Conservation (phyloP, 1,139 yeast species). For the Yamadazyma diospyri region DNA sequence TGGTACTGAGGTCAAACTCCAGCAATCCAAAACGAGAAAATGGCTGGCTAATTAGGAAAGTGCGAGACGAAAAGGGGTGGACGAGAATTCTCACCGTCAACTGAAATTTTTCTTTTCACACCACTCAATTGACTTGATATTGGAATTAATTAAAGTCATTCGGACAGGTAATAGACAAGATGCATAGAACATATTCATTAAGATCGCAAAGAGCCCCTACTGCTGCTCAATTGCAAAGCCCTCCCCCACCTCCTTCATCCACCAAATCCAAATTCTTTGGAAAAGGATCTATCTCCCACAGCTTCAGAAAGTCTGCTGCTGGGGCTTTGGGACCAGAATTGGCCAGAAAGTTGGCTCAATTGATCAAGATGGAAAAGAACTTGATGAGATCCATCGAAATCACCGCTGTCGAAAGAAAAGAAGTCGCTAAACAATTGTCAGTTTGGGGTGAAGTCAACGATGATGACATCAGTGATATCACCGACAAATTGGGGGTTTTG, state of each 20-base stretch:
- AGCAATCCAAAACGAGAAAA: no score
- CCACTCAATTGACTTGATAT: background rate
- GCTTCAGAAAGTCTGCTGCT: slow-evolving; percentile 68
- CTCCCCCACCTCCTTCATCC: slow-evolving; percentile 76
- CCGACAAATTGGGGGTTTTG: slow-evolving; percentile 82
- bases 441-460: slow-evolving; percentile 85
- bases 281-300: slow-evolving; percentile 61
- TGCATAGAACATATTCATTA: slow-evolving; percentile 84
- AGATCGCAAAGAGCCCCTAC: slow-evolving; percentile 80
- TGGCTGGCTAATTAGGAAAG: background rate
- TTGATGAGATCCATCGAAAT: slow-evolving; percentile 77
- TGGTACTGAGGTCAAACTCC: no score
- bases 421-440: slow-evolving; percentile 79
- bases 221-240: slow-evolving; percentile 75
- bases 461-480: slow-evolving; percentile 80
- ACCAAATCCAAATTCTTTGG: slow-evolving; percentile 72
- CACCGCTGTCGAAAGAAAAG: slow-evolving; percentile 75
- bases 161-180: no score
- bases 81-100: slow-evolving; percentile 1
- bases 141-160: no score
- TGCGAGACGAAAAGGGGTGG: slow-evolving; percentile 1
- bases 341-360: slow-evolving; percentile 70
- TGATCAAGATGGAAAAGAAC: slow-evolving; percentile 79
- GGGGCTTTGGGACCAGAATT: slow-evolving; percentile 78
- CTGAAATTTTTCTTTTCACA: slow-evolving; percentile 1